Percentiles rank a stretch among this genome's conserved stretches.
phyloP scores from a whole-genome alignment of 495 filamentous ascomycete species.

The Venustampulla echinocandica region DNA sequence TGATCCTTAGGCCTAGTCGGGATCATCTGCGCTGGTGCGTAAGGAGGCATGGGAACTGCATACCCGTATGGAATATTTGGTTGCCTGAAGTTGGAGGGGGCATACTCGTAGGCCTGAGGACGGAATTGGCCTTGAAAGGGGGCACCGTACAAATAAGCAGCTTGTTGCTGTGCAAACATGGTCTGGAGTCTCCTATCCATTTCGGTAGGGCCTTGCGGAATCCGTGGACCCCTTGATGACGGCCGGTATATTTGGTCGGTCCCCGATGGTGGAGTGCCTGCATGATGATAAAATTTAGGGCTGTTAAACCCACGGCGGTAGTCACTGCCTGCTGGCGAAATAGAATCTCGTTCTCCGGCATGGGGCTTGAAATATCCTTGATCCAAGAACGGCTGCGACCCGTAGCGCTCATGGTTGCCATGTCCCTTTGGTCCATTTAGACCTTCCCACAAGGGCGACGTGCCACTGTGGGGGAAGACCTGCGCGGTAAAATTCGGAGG shows the following conservation, averaged over 20 bases:
- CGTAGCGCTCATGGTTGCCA: conserved; percentile 12
- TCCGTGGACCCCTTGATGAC: conserved; percentile 15
- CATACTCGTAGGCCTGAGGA: conserved; percentile 29
- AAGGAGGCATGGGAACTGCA: conserved; percentile 29
- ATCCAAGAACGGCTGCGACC: conserved; percentile 20
- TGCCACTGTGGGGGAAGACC: conserved; percentile 6
- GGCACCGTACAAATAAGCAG: conserved; percentile 5
- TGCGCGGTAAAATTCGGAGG: conserved; percentile 12
- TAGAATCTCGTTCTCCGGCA: conserved; percentile 25
- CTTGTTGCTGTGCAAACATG: conserved; percentile 32
- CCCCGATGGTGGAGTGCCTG: conserved; percentile 30
- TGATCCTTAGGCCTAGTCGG: conserved; percentile 51
- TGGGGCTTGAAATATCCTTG: conserved; percentile 24
- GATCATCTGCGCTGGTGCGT: conserved; percentile 25
- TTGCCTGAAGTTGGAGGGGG: conserved; percentile 26
- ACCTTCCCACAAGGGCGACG: conserved; percentile 16
- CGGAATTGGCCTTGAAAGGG: conserved; percentile 23
- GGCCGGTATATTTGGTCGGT: conserved; percentile 17
- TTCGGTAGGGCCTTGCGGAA: conserved; percentile 16
- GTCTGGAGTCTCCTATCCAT: conserved; percentile 22
- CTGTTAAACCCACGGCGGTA: conserved; percentile 43
- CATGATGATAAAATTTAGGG: conserved; percentile 42
- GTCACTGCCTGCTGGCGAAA: conserved; percentile 48
- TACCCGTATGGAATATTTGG: conserved; percentile 26
- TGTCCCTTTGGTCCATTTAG: conserved; percentile 8